Evolutionary conservation across 495 filamentous ascomycete species (phyloP), one percentile per base, ranked within the genome.

Genomic region (Penicillium angulare): DNA sequence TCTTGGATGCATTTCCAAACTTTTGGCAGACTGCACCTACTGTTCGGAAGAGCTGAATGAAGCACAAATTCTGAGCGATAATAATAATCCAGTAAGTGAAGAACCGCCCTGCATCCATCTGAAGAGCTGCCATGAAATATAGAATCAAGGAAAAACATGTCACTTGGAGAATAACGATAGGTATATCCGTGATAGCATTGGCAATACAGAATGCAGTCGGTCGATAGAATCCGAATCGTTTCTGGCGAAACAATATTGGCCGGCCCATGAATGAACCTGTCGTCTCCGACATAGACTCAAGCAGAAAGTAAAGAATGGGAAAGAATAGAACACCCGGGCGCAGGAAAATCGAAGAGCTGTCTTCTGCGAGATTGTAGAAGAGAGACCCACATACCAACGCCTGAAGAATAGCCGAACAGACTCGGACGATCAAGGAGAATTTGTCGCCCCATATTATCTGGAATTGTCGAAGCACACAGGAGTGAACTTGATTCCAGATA

Each of bases 1-100:
- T 84, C 63, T 87, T 89, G 50, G 89, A 89, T 1, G 90, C 90
- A 46, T 88, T 88, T 59, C 92, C 89, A 53, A 95, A 95, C 46
- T 86, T 83, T 3, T 87, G 86, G 57, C 87, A 90, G 2, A 92
- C 43, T 45, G 88, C 91, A 34, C 84, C 88, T 8, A 91, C 75
- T 1, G 86, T 81, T 18, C 88, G 76, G 77, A 92, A 91, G 59
- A 88, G 83, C 24, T 92, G 76, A 13, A 86, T 86, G 74, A 88
- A 89, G 8, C 82, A 80, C 29, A 90, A 71, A 23, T 89, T 90
- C 15, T 82, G 82, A 0, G 71, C 76, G 13, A 88, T 69, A 43
- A 92, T 78, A 49, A 91, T 72, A 41, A 92, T 73, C 63, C 79
- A 84, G 62, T 87, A 92, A 2, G 76, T 88, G 69, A 92, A 91